Conservation (phyloP, 768 basidiomycete species). For the Phylloporus sp. region DNA sequence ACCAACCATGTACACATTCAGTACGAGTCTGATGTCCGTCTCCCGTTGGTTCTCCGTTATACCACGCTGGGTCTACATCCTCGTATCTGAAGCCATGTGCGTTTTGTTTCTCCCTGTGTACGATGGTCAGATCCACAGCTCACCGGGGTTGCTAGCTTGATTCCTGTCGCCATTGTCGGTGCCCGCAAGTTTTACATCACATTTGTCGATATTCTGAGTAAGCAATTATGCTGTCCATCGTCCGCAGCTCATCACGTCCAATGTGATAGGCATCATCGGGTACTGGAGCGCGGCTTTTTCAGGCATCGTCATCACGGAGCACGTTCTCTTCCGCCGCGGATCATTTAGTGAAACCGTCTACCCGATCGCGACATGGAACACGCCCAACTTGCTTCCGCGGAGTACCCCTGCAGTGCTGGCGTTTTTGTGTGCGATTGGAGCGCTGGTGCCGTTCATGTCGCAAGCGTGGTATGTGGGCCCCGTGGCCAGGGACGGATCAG, state of each 20-base stretch:
- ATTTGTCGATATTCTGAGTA: conserved; percentile 41
- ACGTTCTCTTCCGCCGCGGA: conserved; percentile 40
- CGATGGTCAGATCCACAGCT: not conserved
- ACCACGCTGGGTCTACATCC: conserved; percentile 46
- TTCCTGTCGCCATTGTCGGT: conserved; percentile 47
- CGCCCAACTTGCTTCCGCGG: conserved; percentile 35
- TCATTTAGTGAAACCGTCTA: conserved; percentile 33
- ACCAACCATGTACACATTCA: conserved; percentile 56
- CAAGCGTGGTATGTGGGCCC: conserved; percentile 52
- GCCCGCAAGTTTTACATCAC: conserved; percentile 43
- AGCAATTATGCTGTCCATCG: not conserved
- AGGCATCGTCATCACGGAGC: conserved; percentile 41
- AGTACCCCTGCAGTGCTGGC: conserved; percentile 40
- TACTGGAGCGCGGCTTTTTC: conserved; percentile 41
- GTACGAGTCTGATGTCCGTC: conserved; percentile 43
- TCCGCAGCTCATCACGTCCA: conserved; percentile 13
- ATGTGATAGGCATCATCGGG: conserved; percentile 39
- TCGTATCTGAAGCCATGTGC: conserved; percentile 44
- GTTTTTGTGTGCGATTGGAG: conserved; percentile 36
- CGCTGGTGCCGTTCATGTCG: conserved; percentile 46
- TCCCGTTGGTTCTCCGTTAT: conserved; percentile 31
- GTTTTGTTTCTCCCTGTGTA: conserved; percentile 9
- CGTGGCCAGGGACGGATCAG: conserved; percentile 40
- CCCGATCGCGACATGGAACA: conserved; percentile 36
- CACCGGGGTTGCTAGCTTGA: conserved; percentile 28